Evolutionary conservation across 305 asterid genomes (phyloP).

Genomic region (Solanum aculeatissimum): DNA sequence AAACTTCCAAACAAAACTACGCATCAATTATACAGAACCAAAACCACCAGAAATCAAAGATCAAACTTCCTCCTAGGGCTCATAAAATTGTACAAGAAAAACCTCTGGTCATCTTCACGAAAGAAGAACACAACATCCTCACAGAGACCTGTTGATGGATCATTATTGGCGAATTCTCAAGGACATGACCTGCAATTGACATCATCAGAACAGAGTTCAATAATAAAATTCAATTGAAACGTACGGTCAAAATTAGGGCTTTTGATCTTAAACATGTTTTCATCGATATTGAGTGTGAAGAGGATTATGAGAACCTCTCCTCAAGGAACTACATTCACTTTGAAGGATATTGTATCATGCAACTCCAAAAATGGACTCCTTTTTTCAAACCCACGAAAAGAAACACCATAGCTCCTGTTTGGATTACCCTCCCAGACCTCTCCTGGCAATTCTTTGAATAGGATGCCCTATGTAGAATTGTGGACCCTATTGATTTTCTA

Average conservation of each 20-base stretch:
- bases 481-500: background rate
- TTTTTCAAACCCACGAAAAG: background rate
- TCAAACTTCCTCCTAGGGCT: background rate
- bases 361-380: background rate
- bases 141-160: background rate
- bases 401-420: background rate
- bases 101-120: background rate
- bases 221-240: background rate
- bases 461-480: background rate
- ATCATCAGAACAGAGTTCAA: background rate
- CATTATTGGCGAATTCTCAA: background rate
- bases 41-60: background rate
- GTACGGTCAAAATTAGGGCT: background rate
- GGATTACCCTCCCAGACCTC: background rate
- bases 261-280: background rate
- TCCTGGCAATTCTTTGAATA: background rate
- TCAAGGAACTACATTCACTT: background rate
- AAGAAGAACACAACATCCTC: background rate
- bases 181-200: background rate
- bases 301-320: background rate
- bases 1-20: background rate
- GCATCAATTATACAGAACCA: background rate
- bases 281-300: background rate
- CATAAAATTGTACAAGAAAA: background rate
- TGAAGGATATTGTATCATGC: background rate